Evolutionary conservation across 208 protist genomes (phyloP), one percentile per base, ranked within the genome.

Genomic region (Leishmania mexicana): DNA sequence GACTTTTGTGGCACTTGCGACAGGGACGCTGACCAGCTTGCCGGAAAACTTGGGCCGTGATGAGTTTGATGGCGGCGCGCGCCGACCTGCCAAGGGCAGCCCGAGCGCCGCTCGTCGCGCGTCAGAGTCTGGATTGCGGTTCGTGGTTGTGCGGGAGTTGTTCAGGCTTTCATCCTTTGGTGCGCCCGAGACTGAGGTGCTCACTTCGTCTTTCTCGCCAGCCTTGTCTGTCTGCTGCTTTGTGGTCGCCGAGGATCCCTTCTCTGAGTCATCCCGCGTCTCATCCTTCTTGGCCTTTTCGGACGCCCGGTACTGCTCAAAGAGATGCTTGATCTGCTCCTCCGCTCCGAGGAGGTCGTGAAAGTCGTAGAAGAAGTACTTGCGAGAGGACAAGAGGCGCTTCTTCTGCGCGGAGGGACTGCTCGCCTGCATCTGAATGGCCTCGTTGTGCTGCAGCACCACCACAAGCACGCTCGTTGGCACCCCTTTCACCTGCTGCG

Each of bases 281-380:
- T 86, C 83, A 57, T 79, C 72, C 51, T 72, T 67, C 45, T 31
- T 76, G 4, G 42, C 7, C 71, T 79, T 87, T 60, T 81, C 83
- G 42, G 68, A 75, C 35, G 81, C 51, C 40, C 81, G 83, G 85
- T 76, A 90, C 51, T 71, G 79, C 75, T 91, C 83, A 83, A 90
- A 79, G 62, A 81, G 81, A 54, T 60, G 67, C 79, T 84, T 93
- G 28, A 95, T 71, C 40, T 85, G 73, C 62, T 90, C 91, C 73
- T 92, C 84, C 21, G 85, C 90, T 3, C 87, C 85, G 1, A 97
- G 88, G 58, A 97, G 87, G 75, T 97, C 93, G 17, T 95, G 83
- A 73, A 97, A 96, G 28, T 88, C 81, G 70, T 95, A 96, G 75
- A 97, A 95, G 74, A 92, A 94, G 78, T 93, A 93, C 74, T 85